Conservation (phyloP, 2,329 filamentous ascomycete genomes). For the Colletotrichum abscissum region DNA sequence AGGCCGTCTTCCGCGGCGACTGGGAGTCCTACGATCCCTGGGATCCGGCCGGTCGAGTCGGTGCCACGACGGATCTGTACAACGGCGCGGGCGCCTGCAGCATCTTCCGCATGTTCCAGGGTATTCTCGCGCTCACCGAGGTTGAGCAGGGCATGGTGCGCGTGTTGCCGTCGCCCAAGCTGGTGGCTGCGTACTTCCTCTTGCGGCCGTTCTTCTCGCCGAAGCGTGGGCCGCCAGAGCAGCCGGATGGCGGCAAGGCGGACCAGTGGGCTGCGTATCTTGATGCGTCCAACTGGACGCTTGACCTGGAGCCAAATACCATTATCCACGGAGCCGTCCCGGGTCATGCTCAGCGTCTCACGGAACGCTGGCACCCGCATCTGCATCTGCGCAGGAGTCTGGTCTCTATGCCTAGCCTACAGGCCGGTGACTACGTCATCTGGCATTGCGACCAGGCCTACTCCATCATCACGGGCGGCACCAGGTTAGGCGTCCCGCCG, state of each 20-base stretch:
- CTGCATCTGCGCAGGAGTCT: conserved; percentile 64
- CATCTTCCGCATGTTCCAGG: conserved; percentile 84
- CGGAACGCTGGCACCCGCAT: conserved; percentile 68
- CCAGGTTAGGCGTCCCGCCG: conserved; percentile 43
- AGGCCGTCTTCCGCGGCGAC: conserved; percentile 71
- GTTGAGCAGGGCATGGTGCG: conserved; percentile 59
- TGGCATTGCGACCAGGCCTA: conserved; percentile 70
- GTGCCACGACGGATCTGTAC: conserved; percentile 76
- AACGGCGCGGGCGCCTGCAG: conserved; percentile 78
- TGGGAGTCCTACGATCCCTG: conserved; percentile 84
- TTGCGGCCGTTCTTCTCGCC: conserved; percentile 60
- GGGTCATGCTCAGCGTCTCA: conserved; percentile 68
- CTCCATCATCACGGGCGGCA: conserved; percentile 59
- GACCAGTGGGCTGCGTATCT: conserved; percentile 62
- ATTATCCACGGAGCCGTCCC: conserved; percentile 70
- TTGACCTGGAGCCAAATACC: conserved; percentile 62
- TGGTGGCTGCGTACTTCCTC: conserved; percentile 59
- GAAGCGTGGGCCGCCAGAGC: conserved; percentile 39
- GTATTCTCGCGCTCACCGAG: conserved; percentile 76
- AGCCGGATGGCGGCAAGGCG: conserved; percentile 37
- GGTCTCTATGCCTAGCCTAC: conserved; percentile 65
- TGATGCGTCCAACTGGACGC: conserved; percentile 50
- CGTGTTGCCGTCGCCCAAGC: conserved; percentile 59
- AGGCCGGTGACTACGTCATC: conserved; percentile 67
- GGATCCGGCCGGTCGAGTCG: conserved; percentile 74